A percentile compares a stretch with the other conserved stretches of the same genome.
Evolutionary conservation across 345 rosid genomes (phyloP).

Genomic region (Camelina sativa): DNA sequence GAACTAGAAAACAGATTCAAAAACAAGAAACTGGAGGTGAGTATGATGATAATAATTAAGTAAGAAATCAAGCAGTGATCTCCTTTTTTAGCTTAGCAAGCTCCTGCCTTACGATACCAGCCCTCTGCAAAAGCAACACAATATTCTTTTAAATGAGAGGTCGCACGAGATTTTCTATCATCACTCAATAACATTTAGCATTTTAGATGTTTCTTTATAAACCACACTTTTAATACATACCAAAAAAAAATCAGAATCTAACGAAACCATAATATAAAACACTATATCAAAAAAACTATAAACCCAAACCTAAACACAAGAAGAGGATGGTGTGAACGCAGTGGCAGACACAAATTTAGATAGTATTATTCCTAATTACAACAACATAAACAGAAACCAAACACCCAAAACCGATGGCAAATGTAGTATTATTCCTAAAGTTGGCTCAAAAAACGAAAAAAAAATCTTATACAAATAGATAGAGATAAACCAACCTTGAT

Average conservation of each 20-base stretch:
- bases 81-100: slow-evolving; percentile 68
- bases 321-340: not conserved
- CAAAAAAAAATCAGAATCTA: not conserved
- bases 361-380: not conserved
- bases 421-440: too few relatives aligned
- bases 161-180: not conserved
- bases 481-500: slow-evolving; percentile 55
- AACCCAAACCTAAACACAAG: not conserved
- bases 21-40: not conserved
- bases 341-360: not conserved
- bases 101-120: slow-evolving; percentile 70
- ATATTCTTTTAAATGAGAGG: not conserved
- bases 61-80: slow-evolving; percentile 41
- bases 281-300: not conserved
- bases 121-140: slow-evolving; percentile 59
- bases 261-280: not conserved
- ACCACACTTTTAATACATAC: not conserved
- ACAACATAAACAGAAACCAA: too few relatives aligned
- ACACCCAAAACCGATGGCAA: too few relatives aligned
- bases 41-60: not conserved
- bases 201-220: not conserved
- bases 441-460: too few relatives aligned
- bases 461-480: too few relatives aligned
- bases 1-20: not conserved
- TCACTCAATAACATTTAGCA: not conserved